A percentile compares a stretch with the other conserved stretches of the same genome.
Evolutionary conservation across 2,329 filamentous ascomycete genomes (phyloP).

Genomic region (Corinectria fuckeliana): DNA sequence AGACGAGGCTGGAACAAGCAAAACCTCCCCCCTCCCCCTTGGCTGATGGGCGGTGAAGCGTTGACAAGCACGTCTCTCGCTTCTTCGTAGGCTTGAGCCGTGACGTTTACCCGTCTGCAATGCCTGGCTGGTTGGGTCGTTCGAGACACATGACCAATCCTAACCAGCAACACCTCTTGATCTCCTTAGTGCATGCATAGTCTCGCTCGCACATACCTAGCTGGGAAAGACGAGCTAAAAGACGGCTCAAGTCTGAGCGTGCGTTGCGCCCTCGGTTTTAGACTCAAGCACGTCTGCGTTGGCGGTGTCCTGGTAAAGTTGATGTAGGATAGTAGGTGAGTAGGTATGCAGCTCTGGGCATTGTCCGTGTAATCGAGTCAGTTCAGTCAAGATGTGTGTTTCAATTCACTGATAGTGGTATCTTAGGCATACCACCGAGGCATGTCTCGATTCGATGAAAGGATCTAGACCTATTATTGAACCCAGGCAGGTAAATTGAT

Average conservation of each 20-base stretch:
- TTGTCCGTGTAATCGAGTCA: neutral
- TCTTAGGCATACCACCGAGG: neutral
- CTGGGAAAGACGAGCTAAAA: neutral
- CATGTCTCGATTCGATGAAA: neutral
- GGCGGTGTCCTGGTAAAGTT: neutral
- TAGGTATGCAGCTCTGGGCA: neutral
- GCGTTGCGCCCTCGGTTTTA: neutral
- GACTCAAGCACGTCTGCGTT: neutral
- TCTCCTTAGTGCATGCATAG: neutral
- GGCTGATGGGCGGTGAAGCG: constrained; percentile 26
- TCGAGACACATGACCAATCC: constrained; percentile 7
- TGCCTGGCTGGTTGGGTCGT: neutral
- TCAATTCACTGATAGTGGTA: neutral
- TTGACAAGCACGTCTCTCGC: neutral
- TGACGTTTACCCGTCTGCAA: too few relatives aligned
- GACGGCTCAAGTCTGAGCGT: neutral
- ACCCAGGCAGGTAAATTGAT: too few relatives aligned
- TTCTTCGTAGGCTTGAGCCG: neutral
- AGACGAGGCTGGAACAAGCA: neutral
- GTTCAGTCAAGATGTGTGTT: neutral
- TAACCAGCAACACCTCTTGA: neutral
- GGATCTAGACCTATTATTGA: too few relatives aligned
- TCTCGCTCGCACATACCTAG: neutral
- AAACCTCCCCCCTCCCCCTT: constrained; percentile 10
- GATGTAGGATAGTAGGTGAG: neutral